Evolutionary conservation across 495 filamentous ascomycete species (phyloP).

Genomic region (Xylaria bambusicola): DNA sequence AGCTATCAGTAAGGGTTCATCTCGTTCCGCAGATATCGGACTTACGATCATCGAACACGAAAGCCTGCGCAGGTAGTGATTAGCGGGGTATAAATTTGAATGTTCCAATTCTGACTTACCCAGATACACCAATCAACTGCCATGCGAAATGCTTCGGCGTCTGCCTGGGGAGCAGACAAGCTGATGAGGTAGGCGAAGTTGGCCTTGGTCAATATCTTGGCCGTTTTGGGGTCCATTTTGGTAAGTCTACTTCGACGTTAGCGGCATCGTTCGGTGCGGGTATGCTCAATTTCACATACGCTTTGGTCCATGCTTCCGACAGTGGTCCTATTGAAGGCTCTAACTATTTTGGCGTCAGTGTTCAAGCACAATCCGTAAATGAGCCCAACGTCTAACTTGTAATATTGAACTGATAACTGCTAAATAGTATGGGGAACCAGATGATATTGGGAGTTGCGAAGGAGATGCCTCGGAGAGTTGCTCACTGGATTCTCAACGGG

Average conservation of each 20-base stretch:
- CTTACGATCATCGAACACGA: conserved; percentile 11
- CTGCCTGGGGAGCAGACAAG: conserved; percentile 1
- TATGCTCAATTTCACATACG: background rate
- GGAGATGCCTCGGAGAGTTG: too few relatives aligned
- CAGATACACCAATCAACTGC: conserved; percentile 15
- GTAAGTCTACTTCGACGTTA: background rate
- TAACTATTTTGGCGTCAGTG: too few relatives aligned
- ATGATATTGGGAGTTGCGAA: too few relatives aligned
- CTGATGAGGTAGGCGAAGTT: background rate
- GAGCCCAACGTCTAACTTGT: too few relatives aligned
- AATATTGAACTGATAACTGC: too few relatives aligned
- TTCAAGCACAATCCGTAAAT: too few relatives aligned
- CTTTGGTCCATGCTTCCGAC: conserved; percentile 4
- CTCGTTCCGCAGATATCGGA: too few relatives aligned
- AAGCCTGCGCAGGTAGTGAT: too few relatives aligned
- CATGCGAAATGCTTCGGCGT: conserved; percentile 6
- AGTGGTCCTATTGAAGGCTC: background rate
- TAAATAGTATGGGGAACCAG: too few relatives aligned
- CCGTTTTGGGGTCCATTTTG: conserved; percentile 6
- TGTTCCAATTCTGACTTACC: background rate
- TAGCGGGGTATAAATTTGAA: too few relatives aligned
- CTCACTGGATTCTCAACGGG: conserved; percentile 3
- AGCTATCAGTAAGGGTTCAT: too few relatives aligned
- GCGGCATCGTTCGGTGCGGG: background rate
- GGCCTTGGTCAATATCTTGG: background rate